phyloP scores from a whole-genome alignment of 2,329 filamentous ascomycete species.

The Purpureocillium takamizusanense region DNA sequence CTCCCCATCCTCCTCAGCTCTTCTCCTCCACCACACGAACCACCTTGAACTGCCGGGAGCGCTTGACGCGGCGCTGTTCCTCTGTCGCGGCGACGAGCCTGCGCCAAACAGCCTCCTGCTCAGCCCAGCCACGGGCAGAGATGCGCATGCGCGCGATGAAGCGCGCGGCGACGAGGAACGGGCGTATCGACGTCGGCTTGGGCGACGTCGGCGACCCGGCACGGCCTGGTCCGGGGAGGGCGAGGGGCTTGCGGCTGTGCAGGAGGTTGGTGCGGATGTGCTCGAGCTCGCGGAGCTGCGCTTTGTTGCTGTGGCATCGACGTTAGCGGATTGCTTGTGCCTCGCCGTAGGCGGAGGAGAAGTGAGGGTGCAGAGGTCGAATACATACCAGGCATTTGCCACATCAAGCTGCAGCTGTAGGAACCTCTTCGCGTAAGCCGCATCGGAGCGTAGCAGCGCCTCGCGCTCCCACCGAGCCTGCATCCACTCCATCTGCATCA shows the following conservation, averaged over 20 bases:
- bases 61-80: conserved; percentile 33
- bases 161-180: conserved; percentile 37
- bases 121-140: conserved; percentile 38
- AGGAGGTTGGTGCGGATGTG: conserved; percentile 54
- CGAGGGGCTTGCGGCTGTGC: conserved; percentile 26
- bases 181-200: conserved; percentile 25
- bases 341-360: too few relatives aligned
- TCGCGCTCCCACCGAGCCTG: conserved; percentile 74
- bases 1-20: too few relatives aligned
- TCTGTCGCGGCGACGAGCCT: conserved; percentile 40
- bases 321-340: too few relatives aligned
- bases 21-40: conserved; percentile 15
- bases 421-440: conserved; percentile 81
- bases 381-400: conserved; percentile 79
- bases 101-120: conserved; percentile 40
- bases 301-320: conserved; percentile 75
- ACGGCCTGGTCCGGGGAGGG: conserved; percentile 15
- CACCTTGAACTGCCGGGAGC: conserved; percentile 30
- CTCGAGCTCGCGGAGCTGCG: conserved; percentile 76
- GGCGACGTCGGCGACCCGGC: conserved; percentile 8
- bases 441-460: conserved; percentile 66
- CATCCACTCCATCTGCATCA: conserved; percentile 86
- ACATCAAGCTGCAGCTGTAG: conserved; percentile 72
- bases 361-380: conserved; percentile 3
- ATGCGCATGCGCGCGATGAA: conserved; percentile 44